Evolutionary conservation across 139 green algal species (phyloP).

Genomic region (Chlorella sp.): DNA sequence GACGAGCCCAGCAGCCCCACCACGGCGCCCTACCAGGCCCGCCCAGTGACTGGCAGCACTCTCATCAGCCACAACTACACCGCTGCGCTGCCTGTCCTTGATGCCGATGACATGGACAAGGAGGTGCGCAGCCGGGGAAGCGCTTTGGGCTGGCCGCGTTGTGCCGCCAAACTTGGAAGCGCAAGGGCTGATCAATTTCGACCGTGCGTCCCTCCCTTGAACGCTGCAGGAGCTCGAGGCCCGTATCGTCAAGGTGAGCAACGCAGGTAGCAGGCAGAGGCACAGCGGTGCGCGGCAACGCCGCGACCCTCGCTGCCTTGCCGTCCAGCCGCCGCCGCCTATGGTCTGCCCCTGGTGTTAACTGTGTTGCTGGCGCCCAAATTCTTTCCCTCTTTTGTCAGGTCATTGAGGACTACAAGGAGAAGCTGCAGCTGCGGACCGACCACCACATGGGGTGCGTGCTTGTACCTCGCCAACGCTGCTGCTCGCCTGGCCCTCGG

Average conservation of each 20-base stretch:
- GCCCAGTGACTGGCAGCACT: conserved; percentile 68
- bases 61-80: conserved; percentile 76
- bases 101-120: conserved; percentile 52
- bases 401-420: conserved; percentile 83
- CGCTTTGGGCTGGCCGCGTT: neutral
- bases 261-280: neutral
- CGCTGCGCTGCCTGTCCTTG: conserved; percentile 67
- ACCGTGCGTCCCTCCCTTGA: neutral
- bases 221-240: conserved; percentile 72
- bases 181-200: neutral
- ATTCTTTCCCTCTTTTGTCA: neutral
- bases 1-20: neutral
- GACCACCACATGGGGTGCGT: conserved; percentile 87
- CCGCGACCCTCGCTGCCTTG: neutral
- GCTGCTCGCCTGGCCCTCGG: neutral
- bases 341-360: neutral
- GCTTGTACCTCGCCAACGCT: neutral
- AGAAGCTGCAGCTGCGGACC: conserved; percentile 83
- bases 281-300: neutral
- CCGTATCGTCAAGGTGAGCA: conserved; percentile 47
- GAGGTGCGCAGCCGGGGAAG: conserved; percentile 54
- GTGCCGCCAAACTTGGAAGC: neutral
- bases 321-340: too few species aligned
- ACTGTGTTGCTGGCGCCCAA: neutral
- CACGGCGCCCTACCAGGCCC: conserved; percentile 82